Base-by-base conservation (phyloP, 2,329 filamentous ascomycete genomes). In the Fusarium transvaalense region DNA sequence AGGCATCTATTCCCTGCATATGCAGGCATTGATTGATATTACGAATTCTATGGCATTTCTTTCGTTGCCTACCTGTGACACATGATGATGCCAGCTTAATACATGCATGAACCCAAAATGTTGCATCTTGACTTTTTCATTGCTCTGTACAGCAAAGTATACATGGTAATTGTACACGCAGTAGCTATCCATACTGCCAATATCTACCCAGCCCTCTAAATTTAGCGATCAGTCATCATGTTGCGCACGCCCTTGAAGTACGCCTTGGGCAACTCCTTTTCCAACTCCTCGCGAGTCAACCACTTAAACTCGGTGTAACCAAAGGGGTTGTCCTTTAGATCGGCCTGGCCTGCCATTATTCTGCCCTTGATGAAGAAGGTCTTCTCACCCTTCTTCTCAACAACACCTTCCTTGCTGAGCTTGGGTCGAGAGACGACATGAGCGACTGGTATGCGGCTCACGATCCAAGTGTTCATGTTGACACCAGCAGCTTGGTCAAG, bases 391-490 rank as follows among this genome's bases (percentile, higher is more conserved):
- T 85, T 81, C 70, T 78, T 72, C 61, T 79, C 75, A 45, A 84
- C 74, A 32, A 77, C 75, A 45, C 78, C 78, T 76, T 85, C 81
- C 71, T 79, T 76, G 72, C 79, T 77, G 76, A 83, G 73, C 74
- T 78, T 71, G 72, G 85, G 85, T 66, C 88, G 82, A 64, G 82
- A 82, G 71, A 92, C 84, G 75, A 92, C 82, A 81, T 97, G 92
- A 27, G 94, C 95, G 61, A 97, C 87, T 13, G 96, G 96, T 61
- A 92, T 91, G 74, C 94, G 94, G 64, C 94, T 95, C 52, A 99
- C 92, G 72, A 98, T 88, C 94, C 96, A 99, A 56, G 94, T 97
- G 84, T 98, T 98, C 94, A 99, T 98, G 85, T 99, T 97, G 64
- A 92, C 82, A 61, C 96, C 96, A 12, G 91, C 94, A 5, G 93